Evolutionary conservation across 2,329 filamentous ascomycete genomes (phyloP), one percentile per base, ranked within the genome.

Genomic region (Aspergillus pseudoviridinutans): DNA sequence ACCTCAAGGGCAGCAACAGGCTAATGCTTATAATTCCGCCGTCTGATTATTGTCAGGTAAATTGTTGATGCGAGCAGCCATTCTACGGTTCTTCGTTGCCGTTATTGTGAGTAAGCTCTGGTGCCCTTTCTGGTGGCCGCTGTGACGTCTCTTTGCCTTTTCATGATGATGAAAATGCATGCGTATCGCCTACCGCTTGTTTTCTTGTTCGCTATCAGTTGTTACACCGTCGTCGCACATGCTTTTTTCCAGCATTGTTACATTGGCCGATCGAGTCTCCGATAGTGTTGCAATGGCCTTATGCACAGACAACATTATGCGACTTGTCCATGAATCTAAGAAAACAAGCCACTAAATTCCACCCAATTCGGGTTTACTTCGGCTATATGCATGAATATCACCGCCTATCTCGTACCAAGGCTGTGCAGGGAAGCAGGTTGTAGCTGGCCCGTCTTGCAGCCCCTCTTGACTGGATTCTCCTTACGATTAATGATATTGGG

Each of bases 1-100:
- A 1, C 17, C 35, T 17, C 9, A 7, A 1, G 24, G 14, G 0
- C 1, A 14, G 14, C 12, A 4, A 28, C 2, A 41, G 6, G 12
- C 32, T 53, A 38, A 61, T n/a, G 17, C 24, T 6, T 10, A 24
- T 20, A 68, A 65, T 66, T 14, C 66, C 66, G 14, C 29, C 68
- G 6, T 66, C 68, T 25, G 64, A 67, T 47, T 60, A 67, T 6
- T 63, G 62, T 1, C 59, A 67, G 10, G 63, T 62, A 2, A 51
- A 29, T 25, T 51, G 44, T 52, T 49, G 20, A 42, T 42, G 38
- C 42, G 46, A 32, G 55, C 54, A 46, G 35, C 24, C 17, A 38
- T 44, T 44, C 44, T 49, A 35, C 22, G 51, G 24, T 38, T 56
- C 54, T 57, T 42, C 3, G 9, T 58, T 56, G 58, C 8, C 56